Percentiles rank a stretch among this genome's conserved stretches.
phyloP scores from a whole-genome alignment of 345 rosid genomes.

The Syzygium grande region DNA sequence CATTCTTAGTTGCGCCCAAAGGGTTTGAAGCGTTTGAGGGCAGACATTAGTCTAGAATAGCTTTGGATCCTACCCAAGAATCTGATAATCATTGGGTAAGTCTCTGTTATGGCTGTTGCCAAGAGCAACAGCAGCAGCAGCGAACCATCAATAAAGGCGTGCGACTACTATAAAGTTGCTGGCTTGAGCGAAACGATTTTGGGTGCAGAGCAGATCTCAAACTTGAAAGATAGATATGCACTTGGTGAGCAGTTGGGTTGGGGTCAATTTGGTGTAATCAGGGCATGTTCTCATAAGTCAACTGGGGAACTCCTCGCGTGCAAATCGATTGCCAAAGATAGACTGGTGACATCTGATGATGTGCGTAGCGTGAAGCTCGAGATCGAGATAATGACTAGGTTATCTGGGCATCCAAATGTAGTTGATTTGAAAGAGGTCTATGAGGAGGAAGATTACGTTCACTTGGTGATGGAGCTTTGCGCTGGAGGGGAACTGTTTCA shows the following conservation, averaged over 20 bases:
- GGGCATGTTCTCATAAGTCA: constrained; percentile 48
- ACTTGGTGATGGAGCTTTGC: constrained; percentile 70
- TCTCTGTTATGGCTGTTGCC: constrained; percentile 47
- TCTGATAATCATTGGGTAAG: constrained; percentile 4
- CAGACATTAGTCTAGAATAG: neutral
- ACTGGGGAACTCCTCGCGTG: constrained; percentile 56
- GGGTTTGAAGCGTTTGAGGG: neutral
- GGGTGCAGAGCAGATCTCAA: constrained; percentile 33
- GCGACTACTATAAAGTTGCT: constrained; percentile 31
- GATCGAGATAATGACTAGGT: constrained; percentile 61
- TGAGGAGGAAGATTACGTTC: constrained; percentile 55
- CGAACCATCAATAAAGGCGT: constrained; percentile 20
- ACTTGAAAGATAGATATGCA: constrained; percentile 37
- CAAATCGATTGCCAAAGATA: constrained; percentile 57
- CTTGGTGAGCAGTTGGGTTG: constrained; percentile 59
- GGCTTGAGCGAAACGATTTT: constrained; percentile 37
- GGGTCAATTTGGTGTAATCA: constrained; percentile 69
- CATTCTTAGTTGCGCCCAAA: neutral
- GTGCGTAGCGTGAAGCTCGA: constrained; percentile 51
- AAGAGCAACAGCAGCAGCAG: constrained; percentile 24
- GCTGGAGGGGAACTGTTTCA: constrained; percentile 71
- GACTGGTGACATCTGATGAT: constrained; percentile 48
- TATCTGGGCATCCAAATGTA: constrained; percentile 67
- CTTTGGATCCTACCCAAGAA: neutral
- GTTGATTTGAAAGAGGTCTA: constrained; percentile 65